Evolutionary conservation across 768 basidiomycete species (phyloP).

Genomic region (Auricularia cornea): DNA sequence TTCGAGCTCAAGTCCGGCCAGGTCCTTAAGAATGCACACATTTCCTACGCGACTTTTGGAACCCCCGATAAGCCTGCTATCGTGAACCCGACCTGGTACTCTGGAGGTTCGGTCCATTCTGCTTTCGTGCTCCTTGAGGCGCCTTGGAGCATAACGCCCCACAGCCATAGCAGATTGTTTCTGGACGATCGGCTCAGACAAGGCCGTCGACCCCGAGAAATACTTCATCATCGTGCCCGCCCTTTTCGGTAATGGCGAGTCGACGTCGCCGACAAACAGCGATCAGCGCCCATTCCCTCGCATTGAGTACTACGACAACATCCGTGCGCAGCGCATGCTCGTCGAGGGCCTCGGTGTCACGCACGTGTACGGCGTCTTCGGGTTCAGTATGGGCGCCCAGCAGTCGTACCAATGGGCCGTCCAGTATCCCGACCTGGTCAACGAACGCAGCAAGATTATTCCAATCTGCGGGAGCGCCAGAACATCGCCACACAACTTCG

Average conservation of each 20-base stretch:
- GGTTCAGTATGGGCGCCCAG: constrained; percentile 2
- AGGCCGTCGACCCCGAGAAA: neutral
- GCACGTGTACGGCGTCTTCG: neutral
- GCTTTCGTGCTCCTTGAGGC: too few species aligned
- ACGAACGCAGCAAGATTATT: constrained; percentile 2
- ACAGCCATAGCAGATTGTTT: neutral
- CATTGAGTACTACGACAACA: neutral
- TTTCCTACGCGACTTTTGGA: neutral
- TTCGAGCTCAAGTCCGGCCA: neutral
- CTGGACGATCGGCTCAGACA: neutral
- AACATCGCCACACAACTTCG: neutral
- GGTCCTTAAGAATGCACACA: neutral
- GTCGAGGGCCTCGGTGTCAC: neutral
- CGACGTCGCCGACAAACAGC: constrained; percentile 1
- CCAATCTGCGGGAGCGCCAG: neutral
- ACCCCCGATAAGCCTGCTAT: neutral
- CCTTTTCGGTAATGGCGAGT: constrained; percentile 1
- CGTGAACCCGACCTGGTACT: constrained; percentile 1
- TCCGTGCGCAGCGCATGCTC: neutral
- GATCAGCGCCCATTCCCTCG: neutral
- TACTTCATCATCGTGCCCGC: constrained; percentile 3
- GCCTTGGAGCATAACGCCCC: neutral
- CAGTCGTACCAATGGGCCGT: constrained; percentile 5
- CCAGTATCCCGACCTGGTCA: constrained; percentile 2
- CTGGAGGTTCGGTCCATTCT: neutral